phyloP scores from a whole-genome alignment of 345 rosid species.

The Euphorbia peplus region DNA sequence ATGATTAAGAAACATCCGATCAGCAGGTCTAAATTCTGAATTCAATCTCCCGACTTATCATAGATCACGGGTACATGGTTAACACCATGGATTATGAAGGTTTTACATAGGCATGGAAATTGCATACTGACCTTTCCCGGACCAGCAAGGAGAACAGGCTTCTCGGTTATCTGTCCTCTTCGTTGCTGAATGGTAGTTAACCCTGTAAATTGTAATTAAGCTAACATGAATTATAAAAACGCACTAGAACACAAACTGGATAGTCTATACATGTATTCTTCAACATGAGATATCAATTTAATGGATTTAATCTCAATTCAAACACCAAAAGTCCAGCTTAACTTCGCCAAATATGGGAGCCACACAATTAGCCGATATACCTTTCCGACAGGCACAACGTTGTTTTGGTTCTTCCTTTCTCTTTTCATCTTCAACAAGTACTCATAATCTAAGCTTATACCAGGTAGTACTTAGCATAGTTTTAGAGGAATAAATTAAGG shows the following conservation, averaged over 20 bases:
- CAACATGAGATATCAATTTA: neutral
- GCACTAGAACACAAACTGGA: neutral
- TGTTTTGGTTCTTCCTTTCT: neutral
- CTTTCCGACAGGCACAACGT: neutral
- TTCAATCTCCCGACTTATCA: neutral
- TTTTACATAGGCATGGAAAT: neutral
- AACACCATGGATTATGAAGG: no score
- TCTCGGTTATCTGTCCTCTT: constrained; percentile 68
- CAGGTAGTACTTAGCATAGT: neutral
- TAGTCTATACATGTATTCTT: neutral
- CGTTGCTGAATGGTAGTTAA: constrained; percentile 84
- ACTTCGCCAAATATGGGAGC: neutral
- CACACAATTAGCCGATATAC: neutral
- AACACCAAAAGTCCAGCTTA: neutral
- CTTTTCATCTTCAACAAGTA: neutral
- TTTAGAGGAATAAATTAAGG: neutral
- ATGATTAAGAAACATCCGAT: neutral
- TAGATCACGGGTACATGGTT: neutral
- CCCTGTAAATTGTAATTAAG: constrained; percentile 44
- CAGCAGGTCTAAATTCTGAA: neutral
- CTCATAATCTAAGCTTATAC: neutral
- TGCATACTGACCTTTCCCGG: constrained; percentile 79
- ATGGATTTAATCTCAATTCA: neutral
- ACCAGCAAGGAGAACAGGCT: constrained; percentile 76
- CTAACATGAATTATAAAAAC: neutral